Evolutionary conservation across 352 stramenopile genomes (phyloP), one percentile per base, ranked within the genome.

Genomic region (Peronospora destructor): DNA sequence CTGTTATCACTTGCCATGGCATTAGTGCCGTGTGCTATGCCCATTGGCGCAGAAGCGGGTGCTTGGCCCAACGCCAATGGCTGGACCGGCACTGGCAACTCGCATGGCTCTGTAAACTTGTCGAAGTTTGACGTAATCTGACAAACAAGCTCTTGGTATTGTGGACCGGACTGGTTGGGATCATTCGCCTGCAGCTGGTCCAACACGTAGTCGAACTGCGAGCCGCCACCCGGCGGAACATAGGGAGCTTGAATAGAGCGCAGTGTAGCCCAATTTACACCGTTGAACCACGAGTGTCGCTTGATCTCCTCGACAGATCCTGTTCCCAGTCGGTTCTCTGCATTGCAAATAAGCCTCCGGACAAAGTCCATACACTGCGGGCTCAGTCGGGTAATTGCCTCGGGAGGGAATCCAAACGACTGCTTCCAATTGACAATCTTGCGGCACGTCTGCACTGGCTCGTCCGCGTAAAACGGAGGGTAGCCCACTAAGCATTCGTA

Each of bases 401-500:
- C 79, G 0, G 75, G 64, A 6, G 85, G 84, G 46, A 94, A 94
- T 1, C 67, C 70, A 28, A 97, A 84, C 25, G 81, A 87, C 56
- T 93, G 71, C 30, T 77, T 78, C 84, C 84, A 95, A 53, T 93
- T 83, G 41, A 92, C 79, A 53, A 87, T 86, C 68, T 99, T 99
- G 21, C 94, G 78, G 66, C 96, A 99, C 7, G 96, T 99, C 35
- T 93, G 91, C 52, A 98, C 95, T 9, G 96, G 89, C 54, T 97
- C 85, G 58, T 98, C 95, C 3, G 96, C 95, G 70, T 99, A 99
- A 65, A 99, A 99, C 9, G 96, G 96, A 33, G 97, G 98, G 72
- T 98, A 99, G 11, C 97, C 97, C 10, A 99, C 91, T 30, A 99
- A 75, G 66, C 95, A 99, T 73, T 99, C 96, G 70, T 98, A 99